Evolutionary conservation across 192 early-diverging fungal species (phyloP).

Genomic region (Gorgonomyces haynaldii): DNA sequence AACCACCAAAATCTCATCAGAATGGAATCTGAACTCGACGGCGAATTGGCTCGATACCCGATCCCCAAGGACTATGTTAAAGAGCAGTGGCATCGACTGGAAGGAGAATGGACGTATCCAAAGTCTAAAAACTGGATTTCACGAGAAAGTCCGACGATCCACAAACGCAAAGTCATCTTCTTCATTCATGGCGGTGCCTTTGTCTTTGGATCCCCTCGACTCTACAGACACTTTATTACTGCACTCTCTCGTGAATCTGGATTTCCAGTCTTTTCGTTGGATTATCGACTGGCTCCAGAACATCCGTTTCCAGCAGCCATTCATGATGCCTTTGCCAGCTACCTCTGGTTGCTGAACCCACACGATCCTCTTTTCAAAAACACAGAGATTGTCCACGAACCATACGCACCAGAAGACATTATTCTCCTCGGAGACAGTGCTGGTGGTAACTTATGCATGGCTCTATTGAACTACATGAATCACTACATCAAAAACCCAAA

Average conservation of each 20-base stretch:
- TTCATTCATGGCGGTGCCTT: too few relatives aligned
- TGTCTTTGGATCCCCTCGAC: constrained; percentile 12
- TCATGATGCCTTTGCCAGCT: constrained; percentile 34
- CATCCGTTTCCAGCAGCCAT: constrained; percentile 29
- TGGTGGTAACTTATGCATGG: constrained; percentile 24
- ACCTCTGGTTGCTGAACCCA: constrained; percentile 27
- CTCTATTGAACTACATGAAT: constrained; percentile 33
- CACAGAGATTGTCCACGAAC: constrained; percentile 12
- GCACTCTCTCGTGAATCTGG: constrained; percentile 19
- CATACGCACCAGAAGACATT: constrained; percentile 24
- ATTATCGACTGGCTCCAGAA: constrained; percentile 37
- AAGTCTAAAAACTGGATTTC: too few relatives aligned
- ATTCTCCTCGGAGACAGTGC: constrained; percentile 7
- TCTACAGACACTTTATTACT: constrained; percentile 22
- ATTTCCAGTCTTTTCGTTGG: constrained; percentile 16
- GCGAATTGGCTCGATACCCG: too few relatives aligned
- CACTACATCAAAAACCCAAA: constrained; percentile 13
- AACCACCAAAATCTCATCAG: too few relatives aligned
- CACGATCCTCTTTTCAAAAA: constrained; percentile 18
- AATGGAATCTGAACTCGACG: too few relatives aligned
- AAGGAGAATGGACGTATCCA: too few relatives aligned
- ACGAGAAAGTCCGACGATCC: too few relatives aligned
- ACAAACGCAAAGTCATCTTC: too few relatives aligned
- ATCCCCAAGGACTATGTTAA: too few relatives aligned
- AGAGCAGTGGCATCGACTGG: too few relatives aligned